Percentiles rank a stretch among this genome's conserved stretches.
phyloP scores from a whole-genome alignment of 2,329 filamentous ascomycete genomes.

The Exophiala sp. region DNA sequence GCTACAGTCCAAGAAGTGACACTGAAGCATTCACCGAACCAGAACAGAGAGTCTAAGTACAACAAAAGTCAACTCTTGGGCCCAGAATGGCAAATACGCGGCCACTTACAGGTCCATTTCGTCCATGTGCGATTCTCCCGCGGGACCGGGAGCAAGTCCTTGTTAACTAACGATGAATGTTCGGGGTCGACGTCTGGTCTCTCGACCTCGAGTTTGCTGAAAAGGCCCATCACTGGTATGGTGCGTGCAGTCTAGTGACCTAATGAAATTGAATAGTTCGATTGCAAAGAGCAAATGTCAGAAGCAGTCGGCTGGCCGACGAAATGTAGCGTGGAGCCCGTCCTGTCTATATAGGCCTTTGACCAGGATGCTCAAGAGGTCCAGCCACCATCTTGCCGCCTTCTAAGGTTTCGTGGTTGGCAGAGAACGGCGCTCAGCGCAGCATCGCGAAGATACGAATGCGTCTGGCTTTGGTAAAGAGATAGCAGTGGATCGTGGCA shows the following conservation, averaged over 20 bases:
- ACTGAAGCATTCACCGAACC: constrained; percentile 4
- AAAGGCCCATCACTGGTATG: background rate
- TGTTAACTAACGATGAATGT: background rate
- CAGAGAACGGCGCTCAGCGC: background rate
- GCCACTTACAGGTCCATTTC: background rate
- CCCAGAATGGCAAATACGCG: background rate
- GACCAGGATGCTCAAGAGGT: background rate
- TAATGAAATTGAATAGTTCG: background rate
- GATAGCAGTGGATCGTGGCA: background rate
- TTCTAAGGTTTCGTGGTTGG: background rate
- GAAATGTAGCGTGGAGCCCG: background rate
- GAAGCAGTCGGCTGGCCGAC: background rate
- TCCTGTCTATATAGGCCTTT: background rate
- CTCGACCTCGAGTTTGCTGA: background rate
- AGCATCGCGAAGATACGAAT: background rate
- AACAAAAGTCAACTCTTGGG: background rate
- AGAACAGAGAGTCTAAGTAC: constrained; percentile 13
- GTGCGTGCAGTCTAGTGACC: background rate
- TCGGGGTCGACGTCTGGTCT: background rate
- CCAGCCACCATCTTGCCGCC: background rate
- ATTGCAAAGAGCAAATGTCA: background rate
- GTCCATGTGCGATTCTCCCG: background rate
- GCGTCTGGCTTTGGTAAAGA: background rate
- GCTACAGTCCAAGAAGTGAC: constrained; percentile 76
- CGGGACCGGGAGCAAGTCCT: background rate